Percentiles rank a stretch among this genome's conserved stretches.
These are phyloP conservation scores for Epichloe uncinata DNA, from an alignment of 2,329 filamentous ascomycete genomes.

Conservation along the genomic window DNA sequence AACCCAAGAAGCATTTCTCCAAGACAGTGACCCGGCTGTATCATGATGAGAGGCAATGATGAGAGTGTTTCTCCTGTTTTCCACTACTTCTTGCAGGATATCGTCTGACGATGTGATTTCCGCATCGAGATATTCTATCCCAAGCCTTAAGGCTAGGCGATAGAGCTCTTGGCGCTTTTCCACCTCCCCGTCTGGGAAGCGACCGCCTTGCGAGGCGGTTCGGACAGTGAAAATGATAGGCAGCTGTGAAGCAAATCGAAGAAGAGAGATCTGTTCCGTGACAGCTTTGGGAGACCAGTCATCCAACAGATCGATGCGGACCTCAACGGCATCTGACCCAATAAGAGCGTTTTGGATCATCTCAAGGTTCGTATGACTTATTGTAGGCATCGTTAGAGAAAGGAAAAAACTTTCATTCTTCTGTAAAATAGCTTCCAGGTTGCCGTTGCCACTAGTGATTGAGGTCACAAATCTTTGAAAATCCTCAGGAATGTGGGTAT, in stretches of 20 bases:
- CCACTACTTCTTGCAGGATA: constrained; percentile 56
- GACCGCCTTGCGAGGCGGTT: constrained; percentile 73
- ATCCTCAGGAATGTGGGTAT: constrained; percentile 19
- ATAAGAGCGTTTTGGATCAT: constrained; percentile 61
- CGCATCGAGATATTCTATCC: constrained; percentile 84
- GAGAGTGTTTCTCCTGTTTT: constrained; percentile 55
- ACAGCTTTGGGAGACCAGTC: constrained; percentile 68
- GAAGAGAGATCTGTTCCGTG: constrained; percentile 63
- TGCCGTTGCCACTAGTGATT: constrained; percentile 30
- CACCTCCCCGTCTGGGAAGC: constrained; percentile 65
- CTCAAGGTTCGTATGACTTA: constrained; percentile 44
- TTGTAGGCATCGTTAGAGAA: constrained; percentile 69
- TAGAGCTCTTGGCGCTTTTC: constrained; percentile 66
- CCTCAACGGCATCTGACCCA: constrained; percentile 83
- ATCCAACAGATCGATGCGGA: constrained; percentile 80
- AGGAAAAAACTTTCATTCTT: constrained; percentile 88
- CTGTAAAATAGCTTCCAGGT: constrained; percentile 23
- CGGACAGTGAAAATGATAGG: constrained; percentile 90
- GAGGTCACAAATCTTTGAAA: constrained; percentile 26
- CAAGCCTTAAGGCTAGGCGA: constrained; percentile 63
- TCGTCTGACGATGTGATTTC: constrained; percentile 76
- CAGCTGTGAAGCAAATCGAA: constrained; percentile 57
- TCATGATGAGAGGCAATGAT: constrained; percentile 97
- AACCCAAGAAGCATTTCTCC: constrained; percentile 89
- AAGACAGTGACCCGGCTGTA: constrained; percentile 62